phyloP scores from a whole-genome alignment of 345 rosid genomes.

The Boechera stricta region DNA sequence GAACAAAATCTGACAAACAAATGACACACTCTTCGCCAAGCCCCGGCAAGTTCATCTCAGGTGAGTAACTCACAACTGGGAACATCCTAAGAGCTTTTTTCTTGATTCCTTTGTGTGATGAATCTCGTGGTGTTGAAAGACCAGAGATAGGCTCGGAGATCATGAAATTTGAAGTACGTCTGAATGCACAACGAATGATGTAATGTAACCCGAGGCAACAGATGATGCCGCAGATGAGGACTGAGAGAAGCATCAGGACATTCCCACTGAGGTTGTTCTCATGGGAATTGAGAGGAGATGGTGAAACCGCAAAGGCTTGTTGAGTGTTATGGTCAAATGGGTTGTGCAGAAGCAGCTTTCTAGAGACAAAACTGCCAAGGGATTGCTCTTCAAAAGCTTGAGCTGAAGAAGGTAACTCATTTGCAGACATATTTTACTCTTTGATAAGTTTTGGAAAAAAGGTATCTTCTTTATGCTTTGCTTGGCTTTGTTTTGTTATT shows the following conservation, averaged over 20 bases:
- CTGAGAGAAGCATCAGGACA: slow-evolving; percentile 51
- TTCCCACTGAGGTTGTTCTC: slow-evolving; percentile 50
- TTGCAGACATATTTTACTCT: slow-evolving; percentile 32
- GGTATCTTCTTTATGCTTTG: slow-evolving; percentile 25
- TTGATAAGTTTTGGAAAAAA: slow-evolving; percentile 7
- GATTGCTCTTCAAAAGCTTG: slow-evolving; percentile 38
- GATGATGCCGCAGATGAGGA: slow-evolving; percentile 59
- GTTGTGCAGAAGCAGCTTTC: slow-evolving; percentile 46
- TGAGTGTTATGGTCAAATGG: slow-evolving; percentile 38
- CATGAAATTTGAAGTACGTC: slow-evolving; percentile 52
- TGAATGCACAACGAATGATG: slow-evolving; percentile 54
- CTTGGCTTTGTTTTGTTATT: slow-evolving; percentile 20
- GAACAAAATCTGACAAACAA: slow-evolving; percentile 55
- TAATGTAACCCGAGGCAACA: slow-evolving; percentile 60
- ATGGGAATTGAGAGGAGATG: slow-evolving; percentile 29
- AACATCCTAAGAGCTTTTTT: slow-evolving; percentile 55
- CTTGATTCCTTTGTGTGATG: slow-evolving; percentile 50
- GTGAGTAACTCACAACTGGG: slow-evolving; percentile 53
- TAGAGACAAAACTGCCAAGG: slow-evolving; percentile 36
- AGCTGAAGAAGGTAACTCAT: slow-evolving; percentile 40
- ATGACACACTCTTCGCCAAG: slow-evolving; percentile 61
- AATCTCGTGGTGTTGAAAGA: slow-evolving; percentile 26
- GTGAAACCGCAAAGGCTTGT: slow-evolving; percentile 34
- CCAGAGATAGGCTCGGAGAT: slow-evolving; percentile 42
- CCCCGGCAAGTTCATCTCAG: slow-evolving; percentile 50